Evolutionary conservation across 2,329 filamentous ascomycete species (phyloP).

Genomic region (Talaromyces amestolkiae): DNA sequence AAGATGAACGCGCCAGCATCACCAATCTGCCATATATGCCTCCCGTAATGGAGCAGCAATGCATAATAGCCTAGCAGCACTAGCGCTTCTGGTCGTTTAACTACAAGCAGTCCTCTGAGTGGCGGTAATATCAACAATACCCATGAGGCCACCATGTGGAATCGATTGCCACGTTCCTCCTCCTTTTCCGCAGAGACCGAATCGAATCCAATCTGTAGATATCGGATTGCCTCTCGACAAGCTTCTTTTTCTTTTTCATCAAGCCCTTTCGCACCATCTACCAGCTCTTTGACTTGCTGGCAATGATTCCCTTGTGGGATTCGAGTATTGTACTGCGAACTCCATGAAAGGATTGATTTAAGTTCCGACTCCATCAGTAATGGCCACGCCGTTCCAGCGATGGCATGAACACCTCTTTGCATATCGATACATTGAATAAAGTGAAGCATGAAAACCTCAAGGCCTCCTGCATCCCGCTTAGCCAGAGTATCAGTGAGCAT

Average conservation of each 20-base stretch:
- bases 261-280: neutral
- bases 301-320: constrained; percentile 10
- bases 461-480: constrained; percentile 3
- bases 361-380: constrained; percentile 13
- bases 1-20: constrained; percentile 14
- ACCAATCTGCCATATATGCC: constrained; percentile 13
- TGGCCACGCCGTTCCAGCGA: constrained; percentile 14
- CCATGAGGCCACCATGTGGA: constrained; percentile 13
- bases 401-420: constrained; percentile 13
- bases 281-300: constrained; percentile 6
- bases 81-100: constrained; percentile 10
- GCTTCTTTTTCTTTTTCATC: constrained; percentile 13
- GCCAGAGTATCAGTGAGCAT: constrained; percentile 13
- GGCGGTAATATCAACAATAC: neutral
- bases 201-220: constrained; percentile 17
- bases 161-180: constrained; percentile 9
- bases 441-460: neutral
- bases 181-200: constrained; percentile 7
- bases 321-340: constrained; percentile 3
- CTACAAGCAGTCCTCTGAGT: constrained; percentile 9
- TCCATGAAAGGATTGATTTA: constrained; percentile 7
- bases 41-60: constrained; percentile 9
- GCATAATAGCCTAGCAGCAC: constrained; percentile 12
- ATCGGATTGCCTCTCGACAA: constrained; percentile 8
- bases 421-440: constrained; percentile 15